Percentiles rank a stretch among this genome's conserved stretches.
phyloP scores from a whole-genome alignment of 306 rosid genomes.

The Trifolium fragiferum region DNA sequence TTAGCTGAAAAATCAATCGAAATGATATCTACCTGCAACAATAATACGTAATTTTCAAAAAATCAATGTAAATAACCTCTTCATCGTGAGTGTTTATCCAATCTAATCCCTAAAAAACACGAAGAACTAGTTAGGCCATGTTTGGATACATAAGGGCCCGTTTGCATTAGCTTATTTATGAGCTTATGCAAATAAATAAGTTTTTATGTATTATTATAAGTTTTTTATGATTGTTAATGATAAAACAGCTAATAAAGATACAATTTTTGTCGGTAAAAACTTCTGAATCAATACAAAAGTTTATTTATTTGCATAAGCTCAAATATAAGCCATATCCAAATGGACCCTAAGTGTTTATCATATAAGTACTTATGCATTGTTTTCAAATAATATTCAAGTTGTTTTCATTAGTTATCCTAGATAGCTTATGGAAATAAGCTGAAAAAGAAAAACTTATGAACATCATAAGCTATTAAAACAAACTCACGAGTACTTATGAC shows the following conservation, averaged over 20 bases:
- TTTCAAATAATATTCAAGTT: not conserved
- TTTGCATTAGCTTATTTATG: no score
- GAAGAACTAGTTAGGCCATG: not conserved
- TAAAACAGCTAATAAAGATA: no score
- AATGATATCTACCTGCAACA: constrained; percentile 76
- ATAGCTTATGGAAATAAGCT: no score
- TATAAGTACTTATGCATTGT: not conserved
- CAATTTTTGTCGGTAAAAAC: no score
- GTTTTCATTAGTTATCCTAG: not conserved
- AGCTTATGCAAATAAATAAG: no score
- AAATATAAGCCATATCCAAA: no score
- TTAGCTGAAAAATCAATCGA: constrained; percentile 74
- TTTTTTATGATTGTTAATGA: no score
- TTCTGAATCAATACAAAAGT: no score
- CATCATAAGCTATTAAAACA: not conserved
- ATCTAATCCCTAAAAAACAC: not conserved
- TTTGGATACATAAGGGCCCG: not conserved
- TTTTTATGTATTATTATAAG: no score
- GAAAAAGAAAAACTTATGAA: no score
- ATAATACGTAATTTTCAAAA: not conserved
- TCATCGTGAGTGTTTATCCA: not conserved
- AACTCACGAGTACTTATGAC: not conserved
- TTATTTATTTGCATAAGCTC: no score
- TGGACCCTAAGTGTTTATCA: no score
- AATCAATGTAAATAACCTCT: not conserved